Evolutionary conservation across 1,284 basidiomycete species (phyloP), one percentile per base, ranked within the genome.

Genomic region (Vanrija sp.): DNA sequence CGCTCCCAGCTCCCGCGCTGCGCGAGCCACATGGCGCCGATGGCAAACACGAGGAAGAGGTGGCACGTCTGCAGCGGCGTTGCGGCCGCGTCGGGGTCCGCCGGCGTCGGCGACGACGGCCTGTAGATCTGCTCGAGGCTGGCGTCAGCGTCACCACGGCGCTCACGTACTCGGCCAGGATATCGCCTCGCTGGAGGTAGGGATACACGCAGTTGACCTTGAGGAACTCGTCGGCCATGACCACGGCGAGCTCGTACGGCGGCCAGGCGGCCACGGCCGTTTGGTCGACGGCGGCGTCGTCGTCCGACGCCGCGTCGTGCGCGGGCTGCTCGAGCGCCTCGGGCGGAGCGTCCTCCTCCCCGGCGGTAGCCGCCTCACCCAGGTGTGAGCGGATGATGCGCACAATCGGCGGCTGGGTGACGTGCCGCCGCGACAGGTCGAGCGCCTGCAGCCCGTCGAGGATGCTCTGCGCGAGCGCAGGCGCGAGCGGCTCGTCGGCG

Each of bases 1-100:
- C 38, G 38, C n/a, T 39, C 38, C 19, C 31, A 31, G 31, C 9
- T 41, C 27, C 18, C 31, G 14, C 39, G 23, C 22, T 35, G 37
- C 3, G 45, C 45, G 20, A 41, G 50, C 50, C 50, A 51, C 1
- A 46, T 45, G 25, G 31, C 39, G 10, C 38, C 50, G 7, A 51
- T 22, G 2, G 38, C 20, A 19, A 51, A 51, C 12, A 51, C 18
- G 16, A 51, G 41, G 22, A 51, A 51, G 41, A 56, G 37, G 6
- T 25, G 51, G 49, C 24, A 56, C n/a, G 49, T 51, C 37, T 56
- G 49, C 7, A 51, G 42, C 8, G 54, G 42, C 3, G 49, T 56
- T 0, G 54, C 54, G 3, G 20, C 43, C 10, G 38, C 46, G 22
- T 51, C 49, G 3, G 49, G 46, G 3, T 43, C 31, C 12, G 31